Percentiles rank a stretch among this genome's conserved stretches.
Evolutionary conservation across 805 yeast species (phyloP).

Genomic region (Candida berthetii): DNA sequence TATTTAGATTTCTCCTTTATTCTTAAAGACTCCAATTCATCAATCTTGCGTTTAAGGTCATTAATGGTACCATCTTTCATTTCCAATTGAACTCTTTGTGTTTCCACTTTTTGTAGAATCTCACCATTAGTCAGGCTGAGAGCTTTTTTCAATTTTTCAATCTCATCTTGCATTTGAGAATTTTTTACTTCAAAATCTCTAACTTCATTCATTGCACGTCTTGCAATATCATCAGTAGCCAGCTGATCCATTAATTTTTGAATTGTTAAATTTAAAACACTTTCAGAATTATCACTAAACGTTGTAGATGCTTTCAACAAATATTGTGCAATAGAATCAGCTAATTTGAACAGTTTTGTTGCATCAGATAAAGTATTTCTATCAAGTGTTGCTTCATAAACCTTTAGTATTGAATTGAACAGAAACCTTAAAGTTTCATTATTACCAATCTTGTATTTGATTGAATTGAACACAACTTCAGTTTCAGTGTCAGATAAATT

Average conservation of each 20-base stretch:
- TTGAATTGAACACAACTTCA: slow-evolving; percentile 7
- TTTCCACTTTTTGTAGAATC: slow-evolving; percentile 43
- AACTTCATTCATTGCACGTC: slow-evolving; percentile 50
- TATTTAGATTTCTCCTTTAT: slow-evolving; percentile 44
- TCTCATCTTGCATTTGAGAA: slow-evolving; percentile 28
- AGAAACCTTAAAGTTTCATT: slow-evolving; percentile 59
- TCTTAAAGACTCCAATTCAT: slow-evolving; percentile 54
- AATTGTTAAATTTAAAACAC: slow-evolving; percentile 58
- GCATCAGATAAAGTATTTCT: slow-evolving; percentile 37
- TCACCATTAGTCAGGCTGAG: slow-evolving; percentile 5
- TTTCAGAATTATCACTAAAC: slow-evolving; percentile 37
- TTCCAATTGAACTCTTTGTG: slow-evolving; percentile 49
- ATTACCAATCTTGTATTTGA: slow-evolving; percentile 26
- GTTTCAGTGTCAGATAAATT: slow-evolving; percentile 12
- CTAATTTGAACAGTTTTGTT: slow-evolving; percentile 41
- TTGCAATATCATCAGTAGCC: slow-evolving; percentile 72
- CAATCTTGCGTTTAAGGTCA: slow-evolving; percentile 46
- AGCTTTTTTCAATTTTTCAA: slow-evolving; percentile 8
- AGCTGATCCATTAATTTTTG: slow-evolving; percentile 56
- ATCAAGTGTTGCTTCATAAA: slow-evolving; percentile 47
- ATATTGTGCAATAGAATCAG: slow-evolving; percentile 37
- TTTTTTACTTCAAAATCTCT: slow-evolving; percentile 34
- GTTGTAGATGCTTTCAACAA: slow-evolving; percentile 30
- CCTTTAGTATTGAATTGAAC: slow-evolving; percentile 44
- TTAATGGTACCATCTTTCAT: slow-evolving; percentile 57